Evolutionary conservation across 352 stramenopile genomes (phyloP).

Genomic region (Phytophthora tentaculata): DNA sequence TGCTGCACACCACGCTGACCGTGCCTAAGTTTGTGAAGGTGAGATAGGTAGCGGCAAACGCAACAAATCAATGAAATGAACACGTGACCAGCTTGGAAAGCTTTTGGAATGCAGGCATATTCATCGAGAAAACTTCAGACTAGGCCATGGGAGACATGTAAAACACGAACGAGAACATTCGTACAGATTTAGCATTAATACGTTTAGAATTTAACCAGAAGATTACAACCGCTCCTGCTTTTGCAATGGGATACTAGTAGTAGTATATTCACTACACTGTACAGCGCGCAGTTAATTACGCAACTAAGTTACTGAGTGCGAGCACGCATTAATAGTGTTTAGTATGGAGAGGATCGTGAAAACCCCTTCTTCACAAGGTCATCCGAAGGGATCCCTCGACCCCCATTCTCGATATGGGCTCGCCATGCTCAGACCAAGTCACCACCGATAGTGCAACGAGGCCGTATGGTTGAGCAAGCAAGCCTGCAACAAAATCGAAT

Average conservation of each 20-base stretch:
- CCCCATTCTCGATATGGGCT: slow-evolving; percentile 44
- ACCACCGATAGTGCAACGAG: slow-evolving; percentile 32
- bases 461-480: slow-evolving; percentile 33
- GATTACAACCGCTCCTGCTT: no score
- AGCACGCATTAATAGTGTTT: slow-evolving; percentile 24
- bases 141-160: slow-evolving; percentile 27
- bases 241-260: no score
- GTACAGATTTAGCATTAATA: no score
- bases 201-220: no score
- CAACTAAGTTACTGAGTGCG: background rate
- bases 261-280: no score
- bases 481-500: slow-evolving; percentile 19
- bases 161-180: slow-evolving; percentile 23
- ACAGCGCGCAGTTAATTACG: no score
- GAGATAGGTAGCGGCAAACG: slow-evolving; percentile 13
- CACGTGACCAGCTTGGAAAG: background rate
- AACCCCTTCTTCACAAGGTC: slow-evolving; percentile 47
- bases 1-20: slow-evolving; percentile 48
- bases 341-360: slow-evolving; percentile 52
- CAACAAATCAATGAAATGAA: slow-evolving; percentile 29
- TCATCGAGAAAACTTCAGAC: no score
- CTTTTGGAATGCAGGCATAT: no score
- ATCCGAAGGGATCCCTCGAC: slow-evolving; percentile 51
- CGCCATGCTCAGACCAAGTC: slow-evolving; percentile 34
- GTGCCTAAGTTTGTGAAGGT: slow-evolving; percentile 43